Evolutionary conservation across 768 basidiomycete species (phyloP).

Genomic region (Imleria badia): DNA sequence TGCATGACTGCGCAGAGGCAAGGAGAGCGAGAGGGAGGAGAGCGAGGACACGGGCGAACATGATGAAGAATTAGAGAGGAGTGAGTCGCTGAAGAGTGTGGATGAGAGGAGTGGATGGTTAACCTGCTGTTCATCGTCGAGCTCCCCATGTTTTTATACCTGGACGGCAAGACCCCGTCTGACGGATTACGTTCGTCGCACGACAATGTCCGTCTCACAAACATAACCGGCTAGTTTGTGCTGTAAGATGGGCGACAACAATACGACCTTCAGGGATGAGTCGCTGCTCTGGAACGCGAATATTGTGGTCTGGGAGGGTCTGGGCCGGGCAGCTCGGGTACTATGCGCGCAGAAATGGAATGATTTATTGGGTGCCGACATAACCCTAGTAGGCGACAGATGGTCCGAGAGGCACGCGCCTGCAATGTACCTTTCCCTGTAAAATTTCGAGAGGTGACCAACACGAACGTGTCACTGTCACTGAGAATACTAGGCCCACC

Average conservation of each 20-base stretch:
- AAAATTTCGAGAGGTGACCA: too few relatives aligned
- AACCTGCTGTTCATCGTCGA: background rate
- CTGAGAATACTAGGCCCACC: too few relatives aligned
- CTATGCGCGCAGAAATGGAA: too few relatives aligned
- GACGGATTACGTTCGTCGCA: constrained; percentile 1
- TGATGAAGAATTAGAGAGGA: background rate
- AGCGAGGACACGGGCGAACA: constrained; percentile 21
- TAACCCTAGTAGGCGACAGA: too few relatives aligned
- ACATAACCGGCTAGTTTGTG: background rate
- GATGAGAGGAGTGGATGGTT: background rate
- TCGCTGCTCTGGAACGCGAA: background rate
- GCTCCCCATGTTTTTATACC: constrained; percentile 10
- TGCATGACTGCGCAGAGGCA: constrained; percentile 12
- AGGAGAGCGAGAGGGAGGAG: constrained; percentile 19
- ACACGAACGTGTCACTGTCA: too few relatives aligned
- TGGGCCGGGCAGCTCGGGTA: background rate
- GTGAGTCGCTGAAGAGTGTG: background rate
- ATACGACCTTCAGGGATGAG: background rate
- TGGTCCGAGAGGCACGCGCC: too few relatives aligned
- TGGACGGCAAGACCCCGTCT: background rate
- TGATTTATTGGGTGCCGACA: too few relatives aligned
- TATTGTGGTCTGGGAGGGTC: background rate
- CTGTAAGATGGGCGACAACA: constrained; percentile 1
- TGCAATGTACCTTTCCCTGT: too few relatives aligned
- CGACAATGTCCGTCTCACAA: background rate